Conservation (phyloP, 2,329 filamentous ascomycete species). For the Paracoccidioides lutzii region DNA sequence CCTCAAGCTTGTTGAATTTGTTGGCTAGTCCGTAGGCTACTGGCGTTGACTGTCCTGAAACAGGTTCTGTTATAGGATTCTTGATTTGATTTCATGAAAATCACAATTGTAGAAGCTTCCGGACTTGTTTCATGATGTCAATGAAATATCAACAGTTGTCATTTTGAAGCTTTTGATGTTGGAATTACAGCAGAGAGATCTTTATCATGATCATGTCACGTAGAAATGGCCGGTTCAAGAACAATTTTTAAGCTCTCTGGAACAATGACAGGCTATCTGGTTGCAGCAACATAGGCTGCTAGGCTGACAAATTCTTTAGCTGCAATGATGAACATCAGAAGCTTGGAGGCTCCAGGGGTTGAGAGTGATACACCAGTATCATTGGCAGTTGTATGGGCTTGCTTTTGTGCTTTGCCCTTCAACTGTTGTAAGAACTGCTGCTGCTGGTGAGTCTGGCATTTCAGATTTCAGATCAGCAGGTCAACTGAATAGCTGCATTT, state of each 20-base stretch:
- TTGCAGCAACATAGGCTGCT: conserved; percentile 7
- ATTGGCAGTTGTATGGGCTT: not conserved
- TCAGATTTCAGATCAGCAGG: conserved; percentile 6
- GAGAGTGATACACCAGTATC: too few species aligned
- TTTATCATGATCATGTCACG: not conserved
- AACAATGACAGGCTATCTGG: conserved; percentile 4
- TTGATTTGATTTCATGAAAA: not conserved
- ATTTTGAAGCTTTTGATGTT: conserved; percentile 8
- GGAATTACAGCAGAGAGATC: not conserved
- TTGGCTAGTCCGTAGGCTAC: conserved; percentile 13
- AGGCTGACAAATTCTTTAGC: conserved; percentile 9
- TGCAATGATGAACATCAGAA: conserved; percentile 6
- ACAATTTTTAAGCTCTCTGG: conserved; percentile 2
- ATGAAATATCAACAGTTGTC: conserved; percentile 12
- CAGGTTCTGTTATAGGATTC: not conserved
- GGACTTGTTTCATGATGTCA: not conserved
- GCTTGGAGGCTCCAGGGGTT: not conserved
- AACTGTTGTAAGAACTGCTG: not conserved
- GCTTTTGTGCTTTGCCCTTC: conserved; percentile 7
- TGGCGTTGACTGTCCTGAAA: not conserved
- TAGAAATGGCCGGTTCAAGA: conserved; percentile 7
- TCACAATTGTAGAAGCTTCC: not conserved
- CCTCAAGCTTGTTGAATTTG: conserved; percentile 23
- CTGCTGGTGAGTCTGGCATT: conserved; percentile 1
- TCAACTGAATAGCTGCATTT: conserved; percentile 15